Percentiles rank a stretch among this genome's conserved stretches.
Evolutionary conservation across 73 alveolate genomes (phyloP).

Genomic region (Tetrahymena malaccensis): DNA sequence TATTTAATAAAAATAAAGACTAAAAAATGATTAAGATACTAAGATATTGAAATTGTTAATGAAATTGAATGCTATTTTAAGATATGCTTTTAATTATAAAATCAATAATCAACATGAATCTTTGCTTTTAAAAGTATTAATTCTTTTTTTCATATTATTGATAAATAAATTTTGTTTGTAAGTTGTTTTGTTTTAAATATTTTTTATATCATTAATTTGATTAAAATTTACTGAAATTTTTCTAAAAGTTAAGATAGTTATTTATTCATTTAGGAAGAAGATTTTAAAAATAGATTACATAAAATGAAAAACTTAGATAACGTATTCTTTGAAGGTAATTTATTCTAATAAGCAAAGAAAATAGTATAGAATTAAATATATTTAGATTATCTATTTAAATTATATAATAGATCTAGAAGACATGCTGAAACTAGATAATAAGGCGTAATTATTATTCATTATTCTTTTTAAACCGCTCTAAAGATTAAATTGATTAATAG

Average conservation of each 20-base stretch:
- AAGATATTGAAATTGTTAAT: too few relatives aligned
- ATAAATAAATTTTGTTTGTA: background rate
- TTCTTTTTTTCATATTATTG: background rate
- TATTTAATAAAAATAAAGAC: background rate
- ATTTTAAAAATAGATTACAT: background rate
- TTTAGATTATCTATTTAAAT: background rate
- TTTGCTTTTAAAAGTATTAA: too few relatives aligned
- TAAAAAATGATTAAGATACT: background rate
- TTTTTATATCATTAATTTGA: background rate
- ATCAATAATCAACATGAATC: too few relatives aligned
- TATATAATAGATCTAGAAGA: background rate
- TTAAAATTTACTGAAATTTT: background rate
- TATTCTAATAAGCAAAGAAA: background rate
- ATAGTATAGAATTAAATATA: background rate
- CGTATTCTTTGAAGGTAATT: background rate
- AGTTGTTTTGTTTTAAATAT: background rate
- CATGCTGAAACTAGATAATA: background rate
- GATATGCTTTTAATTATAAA: background rate
- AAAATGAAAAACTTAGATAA: background rate
- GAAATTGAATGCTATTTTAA: background rate
- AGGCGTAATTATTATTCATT: background rate
- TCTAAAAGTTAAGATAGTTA: background rate
- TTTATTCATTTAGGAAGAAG: background rate
- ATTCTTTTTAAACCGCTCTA: background rate
- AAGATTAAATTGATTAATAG: background rate